Conservation (phyloP, 768 basidiomycete genomes). For the Mycena indigotica region DNA sequence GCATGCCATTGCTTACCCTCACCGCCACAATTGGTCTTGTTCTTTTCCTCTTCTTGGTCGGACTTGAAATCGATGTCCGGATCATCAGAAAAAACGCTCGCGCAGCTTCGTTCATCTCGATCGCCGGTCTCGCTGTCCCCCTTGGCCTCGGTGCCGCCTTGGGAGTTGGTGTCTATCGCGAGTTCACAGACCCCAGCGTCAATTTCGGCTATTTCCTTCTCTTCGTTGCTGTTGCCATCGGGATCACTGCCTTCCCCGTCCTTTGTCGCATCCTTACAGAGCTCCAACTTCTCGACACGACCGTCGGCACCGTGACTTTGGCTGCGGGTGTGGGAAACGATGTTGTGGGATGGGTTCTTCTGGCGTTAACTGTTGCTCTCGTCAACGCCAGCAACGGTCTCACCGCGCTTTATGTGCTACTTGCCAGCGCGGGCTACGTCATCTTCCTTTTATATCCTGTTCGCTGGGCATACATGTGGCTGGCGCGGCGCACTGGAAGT, state of each 20-base stretch:
- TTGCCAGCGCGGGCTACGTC: slow-evolving; percentile 64
- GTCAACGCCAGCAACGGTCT: slow-evolving; percentile 76
- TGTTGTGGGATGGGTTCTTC: slow-evolving; percentile 78
- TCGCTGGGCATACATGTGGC: slow-evolving; percentile 64
- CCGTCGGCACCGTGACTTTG: slow-evolving; percentile 83
- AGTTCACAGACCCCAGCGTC: slow-evolving; percentile 59
- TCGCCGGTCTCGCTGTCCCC: slow-evolving; percentile 72
- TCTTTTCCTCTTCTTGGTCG: slow-evolving; percentile 81
- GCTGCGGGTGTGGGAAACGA: slow-evolving; percentile 83
- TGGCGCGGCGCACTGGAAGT: slow-evolving; percentile 67
- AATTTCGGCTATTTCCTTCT: slow-evolving; percentile 83
- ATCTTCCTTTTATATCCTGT: slow-evolving; percentile 71
- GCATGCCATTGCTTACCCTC: slow-evolving; percentile 63
- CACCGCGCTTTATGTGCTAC: slow-evolving; percentile 77
- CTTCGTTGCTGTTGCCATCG: slow-evolving; percentile 81
- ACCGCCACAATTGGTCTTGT: slow-evolving; percentile 77
- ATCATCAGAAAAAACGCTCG: slow-evolving; percentile 65
- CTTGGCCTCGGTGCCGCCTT: slow-evolving; percentile 79
- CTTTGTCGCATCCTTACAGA: slow-evolving; percentile 85
- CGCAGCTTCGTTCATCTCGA: slow-evolving; percentile 61
- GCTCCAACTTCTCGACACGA: slow-evolving; percentile 77
- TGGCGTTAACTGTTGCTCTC: slow-evolving; percentile 82
- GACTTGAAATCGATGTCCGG: slow-evolving; percentile 78
- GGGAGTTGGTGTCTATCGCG: slow-evolving; percentile 72
- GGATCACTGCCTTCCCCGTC: slow-evolving; percentile 82